These are phyloP conservation scores for Neostapfia colusana DNA, from an alignment of 176 grass and related monocot species.

Conservation along the genomic window DNA sequence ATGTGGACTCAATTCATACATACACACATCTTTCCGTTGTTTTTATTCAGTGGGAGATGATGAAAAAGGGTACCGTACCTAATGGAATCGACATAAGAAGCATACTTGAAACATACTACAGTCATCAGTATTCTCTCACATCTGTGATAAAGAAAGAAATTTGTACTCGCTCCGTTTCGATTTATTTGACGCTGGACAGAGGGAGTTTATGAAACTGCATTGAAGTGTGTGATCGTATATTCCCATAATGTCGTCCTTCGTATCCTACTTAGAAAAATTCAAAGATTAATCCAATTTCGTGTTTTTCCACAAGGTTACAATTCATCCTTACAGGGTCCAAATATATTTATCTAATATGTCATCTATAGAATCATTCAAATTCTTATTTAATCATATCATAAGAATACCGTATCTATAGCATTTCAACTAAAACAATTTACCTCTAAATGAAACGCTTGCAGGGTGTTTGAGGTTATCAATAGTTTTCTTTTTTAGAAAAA, in stretches of 20 bases:
- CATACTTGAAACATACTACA: conserved; percentile 10
- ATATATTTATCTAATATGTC: neutral
- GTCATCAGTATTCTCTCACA: conserved; percentile 16
- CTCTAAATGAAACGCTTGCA: neutral
- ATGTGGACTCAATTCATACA: conserved; percentile 48
- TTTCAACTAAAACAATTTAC: neutral
- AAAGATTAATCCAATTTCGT: neutral
- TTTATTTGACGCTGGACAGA: too few relatives aligned
- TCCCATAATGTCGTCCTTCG: neutral
- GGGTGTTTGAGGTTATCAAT: neutral
- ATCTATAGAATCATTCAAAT: neutral
- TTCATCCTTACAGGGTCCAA: neutral
- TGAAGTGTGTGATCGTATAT: conserved; percentile 14
- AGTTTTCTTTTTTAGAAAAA: neutral
- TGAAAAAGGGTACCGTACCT: conserved; percentile 35
- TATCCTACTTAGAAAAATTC: neutral
- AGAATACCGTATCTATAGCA: neutral
- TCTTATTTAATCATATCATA: neutral
- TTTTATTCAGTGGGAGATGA: conserved; percentile 38
- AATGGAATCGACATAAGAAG: conserved; percentile 23
- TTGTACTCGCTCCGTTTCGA: too few relatives aligned
- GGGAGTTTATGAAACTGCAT: neutral
- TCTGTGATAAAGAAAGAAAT: conserved; percentile 1
- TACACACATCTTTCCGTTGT: conserved; percentile 32
- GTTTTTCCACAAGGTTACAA: neutral